These are phyloP conservation scores for Triticum timopheevii DNA, from an alignment of 176 grass and related monocot genomes.

Conservation along the genomic window DNA sequence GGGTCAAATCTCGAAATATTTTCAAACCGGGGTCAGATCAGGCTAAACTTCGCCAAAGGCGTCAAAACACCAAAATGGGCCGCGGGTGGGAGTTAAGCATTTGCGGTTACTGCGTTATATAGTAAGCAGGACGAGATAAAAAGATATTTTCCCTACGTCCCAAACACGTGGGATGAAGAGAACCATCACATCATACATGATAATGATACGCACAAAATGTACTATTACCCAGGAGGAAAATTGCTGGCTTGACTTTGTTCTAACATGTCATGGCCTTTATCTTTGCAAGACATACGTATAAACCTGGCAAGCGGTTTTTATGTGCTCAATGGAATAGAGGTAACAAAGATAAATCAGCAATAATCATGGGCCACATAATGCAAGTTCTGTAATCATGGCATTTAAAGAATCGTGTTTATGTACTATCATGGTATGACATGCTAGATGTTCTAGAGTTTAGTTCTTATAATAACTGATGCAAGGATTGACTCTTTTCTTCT, in stretches of 20 bases:
- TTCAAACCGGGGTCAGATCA: no score
- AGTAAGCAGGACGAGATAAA: background rate
- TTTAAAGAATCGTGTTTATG: background rate
- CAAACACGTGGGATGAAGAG: background rate
- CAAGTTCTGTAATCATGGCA: background rate
- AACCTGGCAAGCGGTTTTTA: conserved; percentile 89
- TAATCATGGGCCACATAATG: background rate
- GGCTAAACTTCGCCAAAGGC: no score
- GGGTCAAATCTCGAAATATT: no score
- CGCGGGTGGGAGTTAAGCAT: no score
- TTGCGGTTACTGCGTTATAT: no score
- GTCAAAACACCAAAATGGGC: no score
- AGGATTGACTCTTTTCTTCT: background rate
- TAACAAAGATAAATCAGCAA: conserved; percentile 14
- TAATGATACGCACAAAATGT: conserved; percentile 27
- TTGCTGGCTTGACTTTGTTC: conserved; percentile 91
- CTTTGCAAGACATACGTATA: conserved; percentile 77
- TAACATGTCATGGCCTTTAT: conserved; percentile 70
- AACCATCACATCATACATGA: conserved; percentile 27
- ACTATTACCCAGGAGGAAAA: conserved; percentile 74
- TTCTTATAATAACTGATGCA: background rate
- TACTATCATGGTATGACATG: background rate
- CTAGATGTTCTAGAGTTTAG: background rate
- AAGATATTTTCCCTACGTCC: background rate
- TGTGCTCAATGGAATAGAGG: conserved; percentile 24